A percentile compares a stretch with the other conserved stretches of the same genome.
Evolutionary conservation across 805 yeast genomes (phyloP).

Genomic region (Metschnikowia gruessii): DNA sequence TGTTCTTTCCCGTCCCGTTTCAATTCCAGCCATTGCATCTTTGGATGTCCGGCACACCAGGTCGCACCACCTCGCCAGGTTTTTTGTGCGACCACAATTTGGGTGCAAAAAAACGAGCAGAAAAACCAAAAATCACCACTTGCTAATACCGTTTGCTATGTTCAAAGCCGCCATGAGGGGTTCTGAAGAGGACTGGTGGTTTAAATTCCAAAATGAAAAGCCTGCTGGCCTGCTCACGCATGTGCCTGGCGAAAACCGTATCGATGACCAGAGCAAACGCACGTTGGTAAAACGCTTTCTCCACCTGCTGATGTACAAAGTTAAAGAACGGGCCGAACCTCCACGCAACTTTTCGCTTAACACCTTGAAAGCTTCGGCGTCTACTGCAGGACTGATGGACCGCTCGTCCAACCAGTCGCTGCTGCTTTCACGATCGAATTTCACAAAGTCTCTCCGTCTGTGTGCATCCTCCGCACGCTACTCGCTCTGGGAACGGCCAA

Average conservation of each 20-base stretch:
- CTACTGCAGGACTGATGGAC: not conserved
- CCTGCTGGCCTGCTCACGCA: not conserved
- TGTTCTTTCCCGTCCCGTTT: no score
- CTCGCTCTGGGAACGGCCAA: constrained; percentile 7
- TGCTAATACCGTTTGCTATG: constrained; percentile 16
- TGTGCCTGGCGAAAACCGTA: constrained; percentile 1
- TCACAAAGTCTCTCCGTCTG: constrained; percentile 8
- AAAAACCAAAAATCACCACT: constrained; percentile 4
- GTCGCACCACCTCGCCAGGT: no score
- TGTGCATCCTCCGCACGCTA: constrained; percentile 7
- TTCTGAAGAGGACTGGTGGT: constrained; percentile 14
- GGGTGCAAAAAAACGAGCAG: constrained; percentile 10
- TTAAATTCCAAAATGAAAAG: constrained; percentile 9
- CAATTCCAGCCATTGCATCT: not conserved
- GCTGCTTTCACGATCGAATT: constrained; percentile 3
- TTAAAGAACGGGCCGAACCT: constrained; percentile 11
- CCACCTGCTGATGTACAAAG: constrained; percentile 14
- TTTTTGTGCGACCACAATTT: constrained; percentile 3
- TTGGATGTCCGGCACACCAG: not conserved
- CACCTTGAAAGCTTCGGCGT: not conserved
- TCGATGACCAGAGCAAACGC: constrained; percentile 11
- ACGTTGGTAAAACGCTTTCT: constrained; percentile 14
- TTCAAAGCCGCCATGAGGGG: constrained; percentile 12
- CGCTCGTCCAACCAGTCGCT: constrained; percentile 3
- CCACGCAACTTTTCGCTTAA: constrained; percentile 4